Percentiles rank a stretch among this genome's conserved stretches.
phyloP scores from a whole-genome alignment of 257 asterid genomes.

The Scutellaria baicalensis region DNA sequence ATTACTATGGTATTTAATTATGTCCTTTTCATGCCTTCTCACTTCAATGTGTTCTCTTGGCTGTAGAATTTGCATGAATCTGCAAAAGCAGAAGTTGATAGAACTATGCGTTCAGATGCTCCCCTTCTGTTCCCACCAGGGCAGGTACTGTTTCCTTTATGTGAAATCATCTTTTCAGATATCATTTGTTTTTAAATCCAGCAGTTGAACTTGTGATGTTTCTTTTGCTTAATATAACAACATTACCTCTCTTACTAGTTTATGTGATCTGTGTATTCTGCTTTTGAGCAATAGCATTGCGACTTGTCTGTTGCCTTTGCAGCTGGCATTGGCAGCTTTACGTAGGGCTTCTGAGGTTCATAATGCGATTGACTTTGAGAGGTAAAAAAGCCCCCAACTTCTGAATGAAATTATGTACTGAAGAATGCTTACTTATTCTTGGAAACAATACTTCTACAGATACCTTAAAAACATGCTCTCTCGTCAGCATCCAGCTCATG shows the following conservation, averaged over 20 bases:
- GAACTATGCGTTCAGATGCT: constrained; percentile 84
- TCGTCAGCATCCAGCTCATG: constrained; percentile 51
- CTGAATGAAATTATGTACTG: background rate
- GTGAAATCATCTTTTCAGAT: background rate
- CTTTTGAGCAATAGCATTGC: background rate
- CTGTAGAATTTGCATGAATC: constrained; percentile 53
- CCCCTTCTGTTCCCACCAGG: constrained; percentile 91
- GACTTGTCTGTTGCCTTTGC: constrained; percentile 18
- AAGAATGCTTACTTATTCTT: constrained; percentile 9
- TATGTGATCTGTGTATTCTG: background rate
- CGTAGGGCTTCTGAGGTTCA: constrained; percentile 48
- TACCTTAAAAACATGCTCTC: constrained; percentile 56
- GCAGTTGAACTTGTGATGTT: background rate
- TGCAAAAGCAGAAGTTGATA: constrained; percentile 76
- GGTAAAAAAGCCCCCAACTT: constrained; percentile 34
- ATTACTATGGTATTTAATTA: background rate
- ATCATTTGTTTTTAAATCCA: background rate
- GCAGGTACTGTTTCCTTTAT: constrained; percentile 49
- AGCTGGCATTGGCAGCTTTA: constrained; percentile 88
- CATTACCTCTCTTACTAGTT: background rate
- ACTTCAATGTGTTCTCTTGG: constrained; percentile 11
- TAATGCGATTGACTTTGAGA: constrained; percentile 55
- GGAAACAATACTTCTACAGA: constrained; percentile 35
- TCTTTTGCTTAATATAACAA: background rate
- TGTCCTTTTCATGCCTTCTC: background rate